These are phyloP conservation scores for barley (Hordeum vulgare) DNA, from an alignment of 176 grass and related monocot genomes.

Conservation along the genomic window MorexV3_pseudomolecules_assembly NC_058518.1:85714433-85714932, in stretches of 20 bases:
- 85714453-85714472: constrained; percentile 37
- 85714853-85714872: background rate
- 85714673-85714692: constrained; percentile 34
- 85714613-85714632: constrained; percentile 23
- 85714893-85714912: background rate
- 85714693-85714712: constrained; percentile 7
- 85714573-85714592: background rate
- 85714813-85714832: background rate
- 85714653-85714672: constrained; percentile 17
- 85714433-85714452: constrained; percentile 20
- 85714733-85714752: background rate
- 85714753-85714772: background rate
- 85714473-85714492: constrained; percentile 41
- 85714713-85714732: background rate
- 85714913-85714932: too few species aligned
- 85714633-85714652: constrained; percentile 35
- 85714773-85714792: background rate
- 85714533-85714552: background rate
- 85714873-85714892: background rate
- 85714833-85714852: too few species aligned
- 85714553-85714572: background rate
- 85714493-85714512: constrained; percentile 52
- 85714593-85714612: background rate
- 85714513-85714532: constrained; percentile 36
- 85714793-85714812: background rate